These are phyloP conservation scores for Magnolia changhungtana DNA, from an alignment of 164 flowering plant species.

Conservation along the genomic window DNA sequence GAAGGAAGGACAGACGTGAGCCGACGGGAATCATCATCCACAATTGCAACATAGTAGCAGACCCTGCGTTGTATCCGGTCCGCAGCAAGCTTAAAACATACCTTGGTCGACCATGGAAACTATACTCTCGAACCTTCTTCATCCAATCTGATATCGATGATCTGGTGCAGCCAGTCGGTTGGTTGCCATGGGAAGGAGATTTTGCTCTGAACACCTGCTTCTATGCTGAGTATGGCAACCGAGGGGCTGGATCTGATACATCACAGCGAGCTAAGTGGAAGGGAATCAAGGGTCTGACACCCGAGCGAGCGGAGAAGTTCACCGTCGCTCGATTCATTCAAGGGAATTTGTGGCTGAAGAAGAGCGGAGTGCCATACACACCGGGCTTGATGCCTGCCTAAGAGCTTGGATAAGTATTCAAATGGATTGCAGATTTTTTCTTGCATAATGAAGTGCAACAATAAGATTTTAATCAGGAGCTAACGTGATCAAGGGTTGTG, in stretches of 20 bases:
- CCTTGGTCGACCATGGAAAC: slow-evolving; percentile 71
- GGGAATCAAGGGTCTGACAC: slow-evolving; percentile 33
- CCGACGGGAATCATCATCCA: slow-evolving; percentile 45
- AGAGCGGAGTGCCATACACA: slow-evolving; percentile 45
- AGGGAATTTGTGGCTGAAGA: slow-evolving; percentile 44
- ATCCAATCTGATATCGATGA: slow-evolving; percentile 43
- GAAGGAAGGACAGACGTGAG: slow-evolving; percentile 30
- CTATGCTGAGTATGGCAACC: slow-evolving; percentile 45
- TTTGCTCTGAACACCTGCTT: slow-evolving; percentile 33
- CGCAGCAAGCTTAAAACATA: slow-evolving; percentile 24
- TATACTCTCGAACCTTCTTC: slow-evolving; percentile 41
- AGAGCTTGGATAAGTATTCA: too few relatives aligned
- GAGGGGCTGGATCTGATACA: slow-evolving; percentile 41
- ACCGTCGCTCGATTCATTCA: slow-evolving; percentile 29
- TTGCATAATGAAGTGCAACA: too few relatives aligned
- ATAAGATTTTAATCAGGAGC: too few relatives aligned
- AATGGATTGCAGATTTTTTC: too few relatives aligned
- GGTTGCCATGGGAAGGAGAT: slow-evolving; percentile 47
- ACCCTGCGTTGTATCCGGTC: slow-evolving; percentile 23
- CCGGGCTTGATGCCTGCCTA: neutral
- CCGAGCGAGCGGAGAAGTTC: slow-evolving; percentile 18
- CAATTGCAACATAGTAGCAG: slow-evolving; percentile 42
- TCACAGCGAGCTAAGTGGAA: slow-evolving; percentile 46
- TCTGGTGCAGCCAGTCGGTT: slow-evolving; percentile 45
- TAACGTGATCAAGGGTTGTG: too few relatives aligned